phyloP scores from a whole-genome alignment of 768 basidiomycete species.

The Termitomyces sp. region DNA sequence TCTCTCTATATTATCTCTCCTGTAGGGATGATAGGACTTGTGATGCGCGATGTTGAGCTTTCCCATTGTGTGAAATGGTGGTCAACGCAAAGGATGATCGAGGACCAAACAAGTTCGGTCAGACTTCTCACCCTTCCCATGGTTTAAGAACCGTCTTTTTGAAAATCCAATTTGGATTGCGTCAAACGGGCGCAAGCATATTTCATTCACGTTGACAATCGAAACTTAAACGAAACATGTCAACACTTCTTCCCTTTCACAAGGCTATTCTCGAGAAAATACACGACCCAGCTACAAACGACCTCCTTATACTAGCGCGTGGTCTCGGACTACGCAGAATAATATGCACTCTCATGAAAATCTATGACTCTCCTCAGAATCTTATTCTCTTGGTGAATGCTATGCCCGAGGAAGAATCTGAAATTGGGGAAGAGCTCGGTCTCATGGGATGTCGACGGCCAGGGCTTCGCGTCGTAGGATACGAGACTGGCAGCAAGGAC shows the following conservation, averaged over 20 bases:
- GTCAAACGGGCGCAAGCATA: neutral
- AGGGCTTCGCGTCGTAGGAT: constrained; percentile 74
- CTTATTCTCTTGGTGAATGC: constrained; percentile 85
- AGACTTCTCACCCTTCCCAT: neutral
- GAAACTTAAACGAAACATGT: constrained; percentile 25
- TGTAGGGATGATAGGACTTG: constrained; percentile 86
- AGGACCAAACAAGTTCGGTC: constrained; percentile 1
- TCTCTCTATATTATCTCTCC: constrained; percentile 78
- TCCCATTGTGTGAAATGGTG: constrained; percentile 46
- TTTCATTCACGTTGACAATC: neutral
- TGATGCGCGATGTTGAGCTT: constrained; percentile 88
- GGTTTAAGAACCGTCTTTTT: neutral
- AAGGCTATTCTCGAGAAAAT: constrained; percentile 60
- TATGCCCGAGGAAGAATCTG: constrained; percentile 80
- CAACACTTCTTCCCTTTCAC: constrained; percentile 59
- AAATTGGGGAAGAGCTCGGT: constrained; percentile 88
- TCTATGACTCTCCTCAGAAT: constrained; percentile 83
- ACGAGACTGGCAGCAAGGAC: constrained; percentile 75
- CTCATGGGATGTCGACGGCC: constrained; percentile 89
- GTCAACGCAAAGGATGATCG: neutral
- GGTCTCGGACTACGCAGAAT: constrained; percentile 85
- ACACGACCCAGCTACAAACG: constrained; percentile 69
- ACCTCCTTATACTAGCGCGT: constrained; percentile 76
- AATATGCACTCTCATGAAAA: constrained; percentile 83
- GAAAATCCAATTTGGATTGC: neutral